Evolutionary conservation across 2,329 filamentous ascomycete species (phyloP), one percentile per base, ranked within the genome.

Genomic region (Elsinoe australis): DNA sequence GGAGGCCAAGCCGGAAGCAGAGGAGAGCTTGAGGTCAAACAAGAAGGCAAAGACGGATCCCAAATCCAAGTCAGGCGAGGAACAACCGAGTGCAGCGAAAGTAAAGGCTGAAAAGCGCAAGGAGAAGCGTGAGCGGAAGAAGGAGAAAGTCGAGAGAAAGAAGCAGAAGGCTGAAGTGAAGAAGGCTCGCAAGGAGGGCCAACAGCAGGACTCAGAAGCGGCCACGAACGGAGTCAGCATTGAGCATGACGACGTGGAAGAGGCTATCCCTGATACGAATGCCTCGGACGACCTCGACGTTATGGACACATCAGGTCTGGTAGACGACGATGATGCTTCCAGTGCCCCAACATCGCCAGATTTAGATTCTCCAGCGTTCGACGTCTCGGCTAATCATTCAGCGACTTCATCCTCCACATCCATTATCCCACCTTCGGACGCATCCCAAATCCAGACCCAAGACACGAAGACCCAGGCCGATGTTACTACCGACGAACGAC

Each of bases 341-440:
- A 48, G 31, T 35, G 61, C 57, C 51, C 62, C 66, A 9, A 59
- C 63, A 47, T 65, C 61, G 48, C 61, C 65, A 36, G 53, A 51
- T 5, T 53, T 60, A 47, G 59, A 65, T 44, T 71, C 69, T 29
- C 63, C 68, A 51, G 63, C 66, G 34, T 62, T 65, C 49, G 64
- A 68, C 53, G 58, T 61, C 38, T 53, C 67, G 55, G 59, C 61
- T 32, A 62, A 65, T 47, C 61, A 62, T 22, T 69, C 67, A 42
- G 58, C 61, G 49, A 61, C 69, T 29, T 73, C 71, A 7, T 73
- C 71, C 2, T 65, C 68, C 35, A 72, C 71, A 33, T 73, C 71
- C 5, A 64, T 70, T 45, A 54, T 63, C 39, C 67, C 68, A 6
- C 64, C 65, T 12, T 56, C 61, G 17, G 52, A 54, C 12, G 42